phyloP scores from a whole-genome alignment of 2,329 filamentous ascomycete species.

The Biscogniauxia sp. region DNA sequence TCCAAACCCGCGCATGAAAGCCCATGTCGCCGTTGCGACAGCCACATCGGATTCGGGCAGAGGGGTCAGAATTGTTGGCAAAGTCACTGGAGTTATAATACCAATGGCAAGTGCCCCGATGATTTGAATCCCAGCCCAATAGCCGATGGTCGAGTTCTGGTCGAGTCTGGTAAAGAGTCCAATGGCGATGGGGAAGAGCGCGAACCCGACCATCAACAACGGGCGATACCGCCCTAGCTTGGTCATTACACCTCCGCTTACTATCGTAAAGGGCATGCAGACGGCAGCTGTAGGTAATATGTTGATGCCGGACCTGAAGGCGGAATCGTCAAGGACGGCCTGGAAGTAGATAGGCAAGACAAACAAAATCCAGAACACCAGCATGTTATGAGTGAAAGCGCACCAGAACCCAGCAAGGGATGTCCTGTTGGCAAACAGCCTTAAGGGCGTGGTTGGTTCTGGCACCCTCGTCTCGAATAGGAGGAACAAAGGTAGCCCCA shows the following conservation, averaged over 20 bases:
- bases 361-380: not conserved
- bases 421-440: slow-evolving; percentile 5
- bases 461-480: not conserved
- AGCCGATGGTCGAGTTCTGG: slow-evolving; percentile 24
- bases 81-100: slow-evolving; percentile 38
- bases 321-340: not conserved
- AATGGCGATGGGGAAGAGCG: slow-evolving; percentile 33
- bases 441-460: slow-evolving; percentile 32
- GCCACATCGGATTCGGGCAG: slow-evolving; percentile 34
- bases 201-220: slow-evolving; percentile 28
- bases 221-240: slow-evolving; percentile 46
- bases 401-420: not conserved
- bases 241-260: slow-evolving; percentile 28
- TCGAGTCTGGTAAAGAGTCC: slow-evolving; percentile 33
- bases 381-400: not conserved
- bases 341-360: slow-evolving; percentile 8
- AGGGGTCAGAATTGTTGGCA: slow-evolving; percentile 39
- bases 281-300: slow-evolving; percentile 4
- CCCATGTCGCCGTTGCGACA: slow-evolving; percentile 36
- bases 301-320: not conserved
- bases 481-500: not conserved
- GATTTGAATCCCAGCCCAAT: slow-evolving; percentile 39
- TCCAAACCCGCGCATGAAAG: slow-evolving; percentile 36
- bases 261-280: slow-evolving; percentile 10
- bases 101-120: slow-evolving; percentile 40